Evolutionary conservation across 2,329 filamentous ascomycete genomes (phyloP), one percentile per base, ranked within the genome.

Genomic region (Pyrenochaeta sp.): DNA sequence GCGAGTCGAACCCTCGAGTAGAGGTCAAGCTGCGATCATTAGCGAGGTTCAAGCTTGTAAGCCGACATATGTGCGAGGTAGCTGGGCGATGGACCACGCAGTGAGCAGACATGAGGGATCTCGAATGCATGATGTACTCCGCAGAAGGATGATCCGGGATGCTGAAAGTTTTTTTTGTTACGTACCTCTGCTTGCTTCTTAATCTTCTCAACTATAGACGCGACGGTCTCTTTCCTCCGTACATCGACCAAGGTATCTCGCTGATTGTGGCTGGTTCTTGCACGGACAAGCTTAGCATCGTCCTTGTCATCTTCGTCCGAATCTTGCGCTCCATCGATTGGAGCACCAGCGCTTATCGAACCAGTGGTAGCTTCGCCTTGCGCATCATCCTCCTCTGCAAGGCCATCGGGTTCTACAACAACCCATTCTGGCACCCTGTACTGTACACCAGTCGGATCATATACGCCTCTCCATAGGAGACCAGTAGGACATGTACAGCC

Each of bases 1-100:
- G 88, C 89, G 58, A 97, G 85, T 52, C 87, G 87, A 50, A 97
- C 81, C 47, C 83, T 85, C 60, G 86, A 87, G 44, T 80, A 81
- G 7, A 81, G 73, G 1, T 84, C 76, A 32, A 93, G 80, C 90
- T 64, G 45, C 10, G 28, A 24, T 9, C 15, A 50, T 67, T 22
- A 71, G 61, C 47, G 32, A 30, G n/a, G 28, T 47, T 22, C 28
- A 13, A 5, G 10, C 7, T 28, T 24, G 24, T n/a, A 7, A 6
- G 25, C 5, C 6, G 24, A 27, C 12, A 27, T 15, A 10, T n/a
- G 8, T 4, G 42, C 25, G 7, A 5, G 24, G 24, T 44, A 13
- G 25, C 4, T 27, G 36, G 15, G 15, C 13, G 15, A 19, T 39
- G 13, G 36, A 6, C 36, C 36, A 19, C 36, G 15, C 13, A 39